These are phyloP conservation scores for Echeveria elegans DNA, from an alignment of 164 flowering plant genomes.

Conservation along the genomic window DNA sequence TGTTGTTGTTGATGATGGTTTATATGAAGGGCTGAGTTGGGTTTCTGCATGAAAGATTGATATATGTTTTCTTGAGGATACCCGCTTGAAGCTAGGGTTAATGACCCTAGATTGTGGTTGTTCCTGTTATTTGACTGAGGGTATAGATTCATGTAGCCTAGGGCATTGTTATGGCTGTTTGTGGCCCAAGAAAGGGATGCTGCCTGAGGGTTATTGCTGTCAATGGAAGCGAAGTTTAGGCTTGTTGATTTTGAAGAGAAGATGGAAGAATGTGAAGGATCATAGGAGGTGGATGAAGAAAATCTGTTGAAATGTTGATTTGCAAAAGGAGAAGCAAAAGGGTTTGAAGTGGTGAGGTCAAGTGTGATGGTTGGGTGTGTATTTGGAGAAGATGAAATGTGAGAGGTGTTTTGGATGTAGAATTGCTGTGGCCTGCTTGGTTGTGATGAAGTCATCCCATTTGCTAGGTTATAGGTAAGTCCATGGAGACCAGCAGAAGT, in stretches of 20 bases:
- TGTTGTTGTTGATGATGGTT: constrained; percentile 8
- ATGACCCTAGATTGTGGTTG: constrained; percentile 18
- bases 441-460: neutral
- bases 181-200: constrained; percentile 25
- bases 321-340: constrained; percentile 20
- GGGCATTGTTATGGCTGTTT: constrained; percentile 16
- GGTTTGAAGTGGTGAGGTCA: constrained; percentile 62
- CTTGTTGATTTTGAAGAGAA: constrained; percentile 28
- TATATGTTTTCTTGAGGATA: constrained; percentile 33
- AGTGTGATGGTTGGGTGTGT: constrained; percentile 84
- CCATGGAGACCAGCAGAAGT: neutral
- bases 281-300: constrained; percentile 12
- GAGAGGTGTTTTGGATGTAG: constrained; percentile 43
- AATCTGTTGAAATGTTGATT: constrained; percentile 31
- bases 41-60: constrained; percentile 36
- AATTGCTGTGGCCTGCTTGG: constrained; percentile 20
- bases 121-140: constrained; percentile 23
- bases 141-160: constrained; percentile 19
- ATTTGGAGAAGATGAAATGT: constrained; percentile 38
- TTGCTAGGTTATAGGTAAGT: constrained; percentile 3
- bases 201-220: constrained; percentile 24
- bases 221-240: constrained; percentile 49
- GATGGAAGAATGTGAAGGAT: constrained; percentile 24
- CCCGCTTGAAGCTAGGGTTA: constrained; percentile 19
- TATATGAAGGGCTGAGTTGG: constrained; percentile 12